A percentile compares a stretch with the other conserved stretches of the same genome.
phyloP scores from a whole-genome alignment of 2,329 filamentous ascomycete genomes.

The Paramyrothecium roridum region DNA sequence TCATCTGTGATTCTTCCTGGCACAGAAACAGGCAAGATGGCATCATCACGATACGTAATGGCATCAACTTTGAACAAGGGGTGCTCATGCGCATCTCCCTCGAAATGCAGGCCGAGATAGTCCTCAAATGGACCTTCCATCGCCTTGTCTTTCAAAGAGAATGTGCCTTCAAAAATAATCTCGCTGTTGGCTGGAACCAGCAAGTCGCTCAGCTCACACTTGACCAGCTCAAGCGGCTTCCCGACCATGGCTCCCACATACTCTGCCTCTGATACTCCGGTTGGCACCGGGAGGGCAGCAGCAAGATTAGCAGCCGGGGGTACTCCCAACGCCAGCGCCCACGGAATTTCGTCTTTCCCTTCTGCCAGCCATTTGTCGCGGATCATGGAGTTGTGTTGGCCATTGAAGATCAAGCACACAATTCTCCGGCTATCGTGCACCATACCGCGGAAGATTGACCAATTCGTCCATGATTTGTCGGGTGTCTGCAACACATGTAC shows the following conservation, averaged over 20 bases:
- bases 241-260: conserved; percentile 46
- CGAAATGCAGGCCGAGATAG: conserved; percentile 19
- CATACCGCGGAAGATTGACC: conserved; percentile 43
- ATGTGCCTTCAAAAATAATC: conserved; percentile 46
- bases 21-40: conserved; percentile 46
- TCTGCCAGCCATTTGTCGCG: conserved; percentile 41
- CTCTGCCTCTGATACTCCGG: conserved; percentile 41
- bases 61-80: conserved; percentile 39
- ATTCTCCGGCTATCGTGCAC: conserved; percentile 39
- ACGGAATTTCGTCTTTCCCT: conserved; percentile 31
- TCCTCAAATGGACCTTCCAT: conserved; percentile 49
- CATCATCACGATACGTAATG: conserved; percentile 44
- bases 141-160: conserved; percentile 26
- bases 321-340: conserved; percentile 44
- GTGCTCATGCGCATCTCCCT: conserved; percentile 30
- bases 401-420: conserved; percentile 35
- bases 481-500: conserved; percentile 44
- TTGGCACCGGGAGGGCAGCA: conserved; percentile 44
- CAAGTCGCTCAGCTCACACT: conserved; percentile 46
- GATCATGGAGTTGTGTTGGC: conserved; percentile 44
- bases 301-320: conserved; percentile 50
- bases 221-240: conserved; percentile 40
- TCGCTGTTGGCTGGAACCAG: conserved; percentile 45
- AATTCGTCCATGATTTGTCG: conserved; percentile 43
- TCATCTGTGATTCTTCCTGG: conserved; percentile 43